Conservation (phyloP, 2,329 filamentous ascomycete species). For the Fonsecaea nubica region DNA sequence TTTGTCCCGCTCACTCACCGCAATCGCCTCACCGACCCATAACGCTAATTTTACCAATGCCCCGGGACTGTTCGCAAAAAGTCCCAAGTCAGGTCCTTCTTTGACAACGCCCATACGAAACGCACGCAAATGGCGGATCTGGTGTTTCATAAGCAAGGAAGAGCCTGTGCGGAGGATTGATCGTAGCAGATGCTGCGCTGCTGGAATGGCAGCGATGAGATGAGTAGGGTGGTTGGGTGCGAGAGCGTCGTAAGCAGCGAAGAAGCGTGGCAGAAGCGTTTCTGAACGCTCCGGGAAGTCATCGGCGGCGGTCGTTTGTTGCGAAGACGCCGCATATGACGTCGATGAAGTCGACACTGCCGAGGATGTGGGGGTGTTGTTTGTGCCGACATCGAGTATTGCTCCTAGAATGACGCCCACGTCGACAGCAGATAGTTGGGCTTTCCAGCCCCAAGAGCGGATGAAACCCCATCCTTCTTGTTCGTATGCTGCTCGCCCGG, state of each 20-base stretch:
- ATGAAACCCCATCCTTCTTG: constrained; percentile 98
- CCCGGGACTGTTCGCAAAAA: constrained; percentile 85
- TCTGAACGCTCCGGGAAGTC: constrained; percentile 37
- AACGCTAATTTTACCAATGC: constrained; percentile 91
- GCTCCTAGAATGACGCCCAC: constrained; percentile 92
- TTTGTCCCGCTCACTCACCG: constrained; percentile 81
- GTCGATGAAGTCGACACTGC: constrained; percentile 19
- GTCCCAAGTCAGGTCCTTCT: constrained; percentile 86
- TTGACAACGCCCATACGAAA: constrained; percentile 97
- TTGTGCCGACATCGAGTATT: constrained; percentile 81
- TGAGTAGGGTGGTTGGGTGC: constrained; percentile 51
- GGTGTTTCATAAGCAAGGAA: constrained; percentile 86
- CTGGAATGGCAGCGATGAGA: constrained; percentile 78
- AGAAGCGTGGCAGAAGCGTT: constrained; percentile 57
- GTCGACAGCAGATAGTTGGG: constrained; percentile 89
- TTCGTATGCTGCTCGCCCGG: constrained; percentile 70
- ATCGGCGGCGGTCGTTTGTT: constrained; percentile 28
- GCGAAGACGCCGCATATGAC: constrained; percentile 27
- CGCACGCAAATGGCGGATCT: constrained; percentile 88
- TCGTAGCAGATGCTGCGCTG: constrained; percentile 85
- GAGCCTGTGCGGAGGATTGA: constrained; percentile 94
- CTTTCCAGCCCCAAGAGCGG: constrained; percentile 96
- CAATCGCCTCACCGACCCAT: constrained; percentile 91
- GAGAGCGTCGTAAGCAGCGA: constrained; percentile 65
- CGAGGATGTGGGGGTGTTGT: background rate